Evolutionary conservation across 208 protist species (phyloP).

Genomic region (Acanthamoeba healyi): DNA sequence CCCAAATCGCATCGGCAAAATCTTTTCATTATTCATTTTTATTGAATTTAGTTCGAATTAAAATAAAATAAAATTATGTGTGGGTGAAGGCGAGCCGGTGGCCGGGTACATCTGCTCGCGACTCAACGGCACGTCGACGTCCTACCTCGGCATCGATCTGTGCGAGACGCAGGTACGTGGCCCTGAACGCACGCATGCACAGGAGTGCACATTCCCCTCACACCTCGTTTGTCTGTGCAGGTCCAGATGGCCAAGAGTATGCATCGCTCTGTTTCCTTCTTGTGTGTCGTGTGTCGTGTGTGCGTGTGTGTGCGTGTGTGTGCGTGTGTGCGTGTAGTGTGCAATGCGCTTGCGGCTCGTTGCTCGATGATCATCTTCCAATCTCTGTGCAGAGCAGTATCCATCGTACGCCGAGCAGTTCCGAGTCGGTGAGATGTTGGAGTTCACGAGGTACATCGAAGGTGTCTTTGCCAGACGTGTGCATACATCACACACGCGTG

Average conservation of each 20-base stretch:
- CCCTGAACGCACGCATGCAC: neutral
- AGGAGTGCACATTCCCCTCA: neutral
- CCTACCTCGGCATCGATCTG: constrained; percentile 47
- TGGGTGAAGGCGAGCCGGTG: constrained; percentile 24
- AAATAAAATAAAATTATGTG: too few relatives aligned
- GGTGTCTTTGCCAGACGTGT: too few relatives aligned
- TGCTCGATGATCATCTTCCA: too few relatives aligned
- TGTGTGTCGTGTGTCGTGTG: neutral
- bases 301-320: too few relatives aligned
- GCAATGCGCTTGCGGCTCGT: too few relatives aligned
- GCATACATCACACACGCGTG: neutral
- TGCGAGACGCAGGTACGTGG: constrained; percentile 24
- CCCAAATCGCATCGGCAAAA: too few relatives aligned
- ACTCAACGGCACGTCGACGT: constrained; percentile 7
- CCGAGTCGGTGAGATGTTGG: constrained; percentile 62
- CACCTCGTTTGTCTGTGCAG: neutral
- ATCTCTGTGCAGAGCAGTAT: constrained; percentile 11
- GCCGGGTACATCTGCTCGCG: constrained; percentile 12
- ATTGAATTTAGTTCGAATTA: neutral
- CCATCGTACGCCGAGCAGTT: constrained; percentile 39
- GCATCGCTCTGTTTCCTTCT: too few relatives aligned
- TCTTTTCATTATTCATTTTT: constrained; percentile 1
- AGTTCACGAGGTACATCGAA: constrained; percentile 42
- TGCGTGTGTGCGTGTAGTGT: too few relatives aligned
- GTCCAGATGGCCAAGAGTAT: constrained; percentile 35